Evolutionary conservation across 352 stramenopile species (phyloP).

Genomic region (Globisporangium spiculum): DNA sequence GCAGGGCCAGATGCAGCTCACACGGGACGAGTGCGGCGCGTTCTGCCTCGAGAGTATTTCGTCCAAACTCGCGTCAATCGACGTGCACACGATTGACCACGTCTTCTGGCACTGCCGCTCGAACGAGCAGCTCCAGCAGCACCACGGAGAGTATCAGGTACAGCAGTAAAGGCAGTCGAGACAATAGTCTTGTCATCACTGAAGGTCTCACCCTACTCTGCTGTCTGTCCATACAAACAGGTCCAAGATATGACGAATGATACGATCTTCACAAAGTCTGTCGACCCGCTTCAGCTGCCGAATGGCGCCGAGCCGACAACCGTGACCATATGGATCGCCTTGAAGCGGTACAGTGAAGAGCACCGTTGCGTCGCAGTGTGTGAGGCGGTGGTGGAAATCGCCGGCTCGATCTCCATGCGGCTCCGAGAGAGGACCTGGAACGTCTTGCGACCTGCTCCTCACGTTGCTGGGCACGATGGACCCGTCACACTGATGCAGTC

Average conservation of each 20-base stretch:
- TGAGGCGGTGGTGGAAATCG: constrained; percentile 27
- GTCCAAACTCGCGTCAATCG: neutral
- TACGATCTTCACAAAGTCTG: constrained; percentile 23
- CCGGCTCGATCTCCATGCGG: constrained; percentile 23
- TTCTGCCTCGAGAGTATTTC: constrained; percentile 5
- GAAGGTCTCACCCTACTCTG: too few species aligned
- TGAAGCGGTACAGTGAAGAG: constrained; percentile 26
- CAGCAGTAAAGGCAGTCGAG: neutral
- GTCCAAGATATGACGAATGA: constrained; percentile 19
- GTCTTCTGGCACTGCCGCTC: constrained; percentile 8
- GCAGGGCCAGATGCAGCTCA: neutral
- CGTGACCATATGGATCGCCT: constrained; percentile 21
- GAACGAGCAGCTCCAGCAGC: constrained; percentile 2
- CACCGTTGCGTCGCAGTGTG: constrained; percentile 32
- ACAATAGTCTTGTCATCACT: too few species aligned
- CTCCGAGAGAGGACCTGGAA: constrained; percentile 35
- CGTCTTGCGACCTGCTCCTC: neutral
- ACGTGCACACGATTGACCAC: constrained; percentile 1
- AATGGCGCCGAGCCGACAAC: constrained; percentile 15
- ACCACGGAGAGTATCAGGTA: constrained; percentile 8
- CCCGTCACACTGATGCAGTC: constrained; percentile 25
- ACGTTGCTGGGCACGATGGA: neutral
- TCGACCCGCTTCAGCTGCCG: constrained; percentile 22
- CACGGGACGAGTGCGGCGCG: neutral
- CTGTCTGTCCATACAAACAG: neutral